A percentile compares a stretch with the other conserved stretches of the same genome.
These are phyloP conservation scores for Suillus variegatus DNA, from an alignment of 768 basidiomycete genomes.

Conservation along the genomic window DNA sequence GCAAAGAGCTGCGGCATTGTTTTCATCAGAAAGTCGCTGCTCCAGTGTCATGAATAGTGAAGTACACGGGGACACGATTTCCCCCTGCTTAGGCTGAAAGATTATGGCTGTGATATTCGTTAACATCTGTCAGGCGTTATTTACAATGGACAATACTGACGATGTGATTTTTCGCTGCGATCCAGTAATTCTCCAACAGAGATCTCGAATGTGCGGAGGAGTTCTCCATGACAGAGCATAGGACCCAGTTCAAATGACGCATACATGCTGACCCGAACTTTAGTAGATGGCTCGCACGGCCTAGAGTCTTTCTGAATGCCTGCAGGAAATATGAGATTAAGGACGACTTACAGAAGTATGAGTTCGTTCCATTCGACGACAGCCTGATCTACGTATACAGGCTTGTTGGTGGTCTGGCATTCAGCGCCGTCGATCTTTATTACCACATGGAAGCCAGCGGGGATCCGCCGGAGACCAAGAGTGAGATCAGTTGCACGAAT, in stretches of 20 bases:
- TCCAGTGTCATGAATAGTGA: neutral
- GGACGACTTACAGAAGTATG: neutral
- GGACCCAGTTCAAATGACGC: slow-evolving; percentile 13
- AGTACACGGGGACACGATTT: neutral
- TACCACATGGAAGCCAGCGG: slow-evolving; percentile 14
- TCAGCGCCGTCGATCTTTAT: neutral
- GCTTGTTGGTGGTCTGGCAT: slow-evolving; percentile 2
- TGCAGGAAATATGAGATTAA: neutral
- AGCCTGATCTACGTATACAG: neutral
- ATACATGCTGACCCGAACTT: neutral
- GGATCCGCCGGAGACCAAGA: slow-evolving; percentile 8
- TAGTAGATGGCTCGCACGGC: neutral
- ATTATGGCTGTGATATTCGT: neutral
- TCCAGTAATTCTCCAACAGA: no score
- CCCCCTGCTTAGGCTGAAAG: neutral
- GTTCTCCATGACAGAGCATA: slow-evolving; percentile 12
- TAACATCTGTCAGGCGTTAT: no score
- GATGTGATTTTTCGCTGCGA: no score
- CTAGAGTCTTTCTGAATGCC: neutral
- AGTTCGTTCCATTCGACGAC: slow-evolving; percentile 6
- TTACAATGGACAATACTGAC: no score
- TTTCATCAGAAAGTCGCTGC: neutral
- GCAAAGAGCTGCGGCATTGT: no score
- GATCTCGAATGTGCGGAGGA: slow-evolving; percentile 2
- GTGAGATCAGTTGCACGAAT: slow-evolving; percentile 13